phyloP scores from a whole-genome alignment of 2,329 filamentous ascomycete genomes.

The Aspergillus sp. region DNA sequence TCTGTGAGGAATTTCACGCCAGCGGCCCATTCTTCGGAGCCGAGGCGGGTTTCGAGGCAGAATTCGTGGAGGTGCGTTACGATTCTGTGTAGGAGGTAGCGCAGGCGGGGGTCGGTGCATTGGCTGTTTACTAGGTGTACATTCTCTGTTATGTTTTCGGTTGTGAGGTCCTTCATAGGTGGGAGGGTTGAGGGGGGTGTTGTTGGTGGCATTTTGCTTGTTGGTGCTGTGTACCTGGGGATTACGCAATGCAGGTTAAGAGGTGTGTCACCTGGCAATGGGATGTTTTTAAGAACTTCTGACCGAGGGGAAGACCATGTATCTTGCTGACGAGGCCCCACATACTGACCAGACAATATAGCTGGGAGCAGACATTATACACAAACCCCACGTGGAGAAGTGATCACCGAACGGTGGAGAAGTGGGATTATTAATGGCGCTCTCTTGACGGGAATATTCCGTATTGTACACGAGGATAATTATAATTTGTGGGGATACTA shows the following conservation, averaged over 20 bases:
- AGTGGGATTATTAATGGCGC: no score
- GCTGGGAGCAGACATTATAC: no score
- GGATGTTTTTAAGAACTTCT: not conserved
- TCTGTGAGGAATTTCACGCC: conserved; percentile 69
- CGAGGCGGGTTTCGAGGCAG: conserved; percentile 73
- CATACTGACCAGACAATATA: no score
- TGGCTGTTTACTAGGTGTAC: conserved; percentile 72
- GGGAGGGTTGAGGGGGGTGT: conserved; percentile 24
- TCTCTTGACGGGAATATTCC: no score
- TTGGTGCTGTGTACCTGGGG: not conserved
- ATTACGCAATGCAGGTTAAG: not conserved
- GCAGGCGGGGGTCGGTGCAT: conserved; percentile 63
- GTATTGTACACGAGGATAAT: no score
- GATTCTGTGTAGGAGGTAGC: conserved; percentile 70
- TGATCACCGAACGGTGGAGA: no score
- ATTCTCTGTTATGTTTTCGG: conserved; percentile 78
- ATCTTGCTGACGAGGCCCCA: no score
- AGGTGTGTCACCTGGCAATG: not conserved
- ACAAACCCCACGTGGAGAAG: no score
- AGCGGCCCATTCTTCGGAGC: conserved; percentile 74
- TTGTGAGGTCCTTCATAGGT: conserved; percentile 67
- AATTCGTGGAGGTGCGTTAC: conserved; percentile 80
- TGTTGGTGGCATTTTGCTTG: conserved; percentile 21
- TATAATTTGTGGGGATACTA: not conserved
- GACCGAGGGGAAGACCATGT: no score